Conservation (phyloP, 192 early-diverging fungal species). For the Diversispora epigaea region DNA sequence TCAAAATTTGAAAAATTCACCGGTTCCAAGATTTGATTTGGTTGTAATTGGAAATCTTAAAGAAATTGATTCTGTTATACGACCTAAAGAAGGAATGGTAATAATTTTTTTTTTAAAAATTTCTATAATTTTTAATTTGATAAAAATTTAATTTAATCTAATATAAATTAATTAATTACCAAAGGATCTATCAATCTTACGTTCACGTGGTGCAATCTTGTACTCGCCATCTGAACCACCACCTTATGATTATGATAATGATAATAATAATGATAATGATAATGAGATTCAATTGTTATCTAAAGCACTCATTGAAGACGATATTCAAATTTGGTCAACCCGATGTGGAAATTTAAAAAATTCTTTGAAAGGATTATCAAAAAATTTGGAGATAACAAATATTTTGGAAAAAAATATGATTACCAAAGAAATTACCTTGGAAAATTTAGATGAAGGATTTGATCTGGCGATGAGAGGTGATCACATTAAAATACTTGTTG, state of each 20-base stretch:
- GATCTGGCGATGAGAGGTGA: neutral
- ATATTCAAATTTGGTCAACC: constrained; percentile 15
- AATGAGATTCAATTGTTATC: neutral
- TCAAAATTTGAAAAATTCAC: neutral
- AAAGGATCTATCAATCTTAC: too few relatives aligned
- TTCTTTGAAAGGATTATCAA: neutral
- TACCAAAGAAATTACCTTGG: neutral
- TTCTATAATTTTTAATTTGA: neutral
- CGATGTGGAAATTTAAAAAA: neutral
- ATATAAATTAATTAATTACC: neutral
- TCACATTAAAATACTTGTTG: neutral
- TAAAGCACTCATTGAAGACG: neutral
- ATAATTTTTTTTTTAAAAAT: neutral
- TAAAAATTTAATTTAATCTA: neutral
- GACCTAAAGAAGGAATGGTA: neutral
- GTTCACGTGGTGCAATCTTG: too few relatives aligned
- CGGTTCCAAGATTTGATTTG: constrained; percentile 16
- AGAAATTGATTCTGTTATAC: neutral
- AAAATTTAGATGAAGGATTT: constrained; percentile 1
- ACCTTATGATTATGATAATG: neutral
- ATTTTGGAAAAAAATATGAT: constrained; percentile 3
- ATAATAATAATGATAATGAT: neutral
- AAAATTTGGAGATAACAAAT: neutral
- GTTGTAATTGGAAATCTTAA: neutral
- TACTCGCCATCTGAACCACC: neutral